Evolutionary conservation across 345 rosid species (phyloP).

Genomic region (Abelmoschus esculentus): DNA sequence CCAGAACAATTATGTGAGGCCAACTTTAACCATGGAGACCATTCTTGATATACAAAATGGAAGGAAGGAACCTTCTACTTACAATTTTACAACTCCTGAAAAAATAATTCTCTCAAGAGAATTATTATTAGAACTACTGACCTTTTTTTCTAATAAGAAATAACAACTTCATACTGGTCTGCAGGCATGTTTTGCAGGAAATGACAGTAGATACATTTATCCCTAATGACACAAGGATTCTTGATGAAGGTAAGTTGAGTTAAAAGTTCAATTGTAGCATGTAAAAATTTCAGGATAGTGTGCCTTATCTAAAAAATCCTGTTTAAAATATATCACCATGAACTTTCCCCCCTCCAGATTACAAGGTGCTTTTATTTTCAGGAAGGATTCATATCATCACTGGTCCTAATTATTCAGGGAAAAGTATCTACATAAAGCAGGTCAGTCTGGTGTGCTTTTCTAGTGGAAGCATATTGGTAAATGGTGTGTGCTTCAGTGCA

Average conservation of each 20-base stretch:
- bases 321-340: background rate
- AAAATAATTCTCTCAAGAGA: background rate
- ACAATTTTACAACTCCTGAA: background rate
- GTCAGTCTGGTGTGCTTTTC: constrained; percentile 24
- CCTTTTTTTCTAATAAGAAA: background rate
- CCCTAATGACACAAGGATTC: constrained; percentile 76
- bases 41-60: constrained; percentile 76
- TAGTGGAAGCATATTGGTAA: background rate
- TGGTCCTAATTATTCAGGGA: constrained; percentile 97
- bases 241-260: constrained; percentile 43
- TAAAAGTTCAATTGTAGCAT: constrained; percentile 10
- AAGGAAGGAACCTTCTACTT: constrained; percentile 39
- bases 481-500: background rate
- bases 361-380: constrained; percentile 20
- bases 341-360: constrained; percentile 13
- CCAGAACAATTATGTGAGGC: constrained; percentile 89
- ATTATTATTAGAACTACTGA: background rate
- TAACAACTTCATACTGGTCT: constrained; percentile 10
- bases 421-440: constrained; percentile 95
- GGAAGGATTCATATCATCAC: constrained; percentile 80
- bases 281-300: constrained; percentile 2
- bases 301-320: background rate
- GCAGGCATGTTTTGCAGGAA: constrained; percentile 96
- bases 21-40: constrained; percentile 63
- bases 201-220: constrained; percentile 94